phyloP scores from a whole-genome alignment of 2,329 filamentous ascomycete genomes.

The Exophiala bonariae region DNA sequence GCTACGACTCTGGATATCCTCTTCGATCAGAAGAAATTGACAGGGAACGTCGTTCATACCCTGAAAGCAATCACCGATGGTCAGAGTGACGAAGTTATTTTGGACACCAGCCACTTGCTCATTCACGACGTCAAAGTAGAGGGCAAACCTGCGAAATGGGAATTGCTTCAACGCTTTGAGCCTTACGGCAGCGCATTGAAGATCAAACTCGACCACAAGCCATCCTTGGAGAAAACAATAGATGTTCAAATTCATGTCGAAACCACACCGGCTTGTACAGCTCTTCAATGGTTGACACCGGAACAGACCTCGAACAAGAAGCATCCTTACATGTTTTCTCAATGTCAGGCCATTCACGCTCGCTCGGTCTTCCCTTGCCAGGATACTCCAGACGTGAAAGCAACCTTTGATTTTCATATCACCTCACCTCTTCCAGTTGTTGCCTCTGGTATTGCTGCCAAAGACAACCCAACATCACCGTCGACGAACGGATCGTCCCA shows the following conservation, averaged over 20 bases:
- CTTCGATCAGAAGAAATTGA: conserved; percentile 75
- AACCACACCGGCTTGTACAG: conserved; percentile 86
- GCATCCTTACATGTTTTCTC: conserved; percentile 96
- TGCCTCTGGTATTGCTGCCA: conserved; percentile 73
- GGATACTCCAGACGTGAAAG: conserved; percentile 96
- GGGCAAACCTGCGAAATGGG: conserved; percentile 65
- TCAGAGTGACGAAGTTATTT: conserved; percentile 72
- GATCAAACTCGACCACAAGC: conserved; percentile 43
- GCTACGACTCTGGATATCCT: conserved; percentile 78
- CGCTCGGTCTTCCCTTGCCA: conserved; percentile 94
- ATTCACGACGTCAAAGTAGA: conserved; percentile 71
- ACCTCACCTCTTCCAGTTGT: conserved; percentile 86
- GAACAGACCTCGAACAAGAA: conserved; percentile 94
- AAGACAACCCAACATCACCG: conserved; percentile 44
- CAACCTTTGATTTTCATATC: conserved; percentile 88
- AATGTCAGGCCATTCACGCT: conserved; percentile 95
- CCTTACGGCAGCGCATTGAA: conserved; percentile 61
- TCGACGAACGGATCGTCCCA: conserved; percentile 56
- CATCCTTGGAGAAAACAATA: conserved; percentile 28
- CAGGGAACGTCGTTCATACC: conserved; percentile 73
- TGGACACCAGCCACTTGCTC: conserved; percentile 84
- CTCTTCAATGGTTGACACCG: conserved; percentile 91
- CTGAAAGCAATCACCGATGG: conserved; percentile 75
- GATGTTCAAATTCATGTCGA: conserved; percentile 65
- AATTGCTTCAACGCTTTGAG: conserved; percentile 66